A percentile compares a stretch with the other conserved stretches of the same genome.
These are phyloP conservation scores for Globisporangium megalacanthum DNA, from an alignment of 352 stramenopile species.

Conservation along the genomic window DNA sequence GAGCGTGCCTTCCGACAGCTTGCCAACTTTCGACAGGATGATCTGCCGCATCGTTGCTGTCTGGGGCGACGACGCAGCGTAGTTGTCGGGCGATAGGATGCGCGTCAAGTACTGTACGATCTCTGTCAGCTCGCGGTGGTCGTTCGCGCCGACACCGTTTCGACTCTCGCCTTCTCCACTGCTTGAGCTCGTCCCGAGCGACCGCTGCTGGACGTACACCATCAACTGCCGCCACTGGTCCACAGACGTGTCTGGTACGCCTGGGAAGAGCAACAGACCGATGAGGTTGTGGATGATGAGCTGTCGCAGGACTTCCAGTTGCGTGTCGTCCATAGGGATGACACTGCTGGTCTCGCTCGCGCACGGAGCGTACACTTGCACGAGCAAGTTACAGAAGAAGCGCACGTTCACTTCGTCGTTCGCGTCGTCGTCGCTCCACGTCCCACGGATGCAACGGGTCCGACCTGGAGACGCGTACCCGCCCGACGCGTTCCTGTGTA, in stretches of 20 bases:
- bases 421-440: neutral
- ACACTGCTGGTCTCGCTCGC: constrained; percentile 17
- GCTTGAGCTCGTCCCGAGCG: constrained; percentile 16
- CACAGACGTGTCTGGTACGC: constrained; percentile 17
- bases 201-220: constrained; percentile 52
- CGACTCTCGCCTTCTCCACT: neutral
- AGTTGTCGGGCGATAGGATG: constrained; percentile 28
- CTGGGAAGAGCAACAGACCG: constrained; percentile 53
- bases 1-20: constrained; percentile 61
- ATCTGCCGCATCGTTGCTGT: constrained; percentile 15
- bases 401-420: constrained; percentile 39
- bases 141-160: constrained; percentile 11
- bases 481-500: neutral
- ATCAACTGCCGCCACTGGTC: constrained; percentile 68
- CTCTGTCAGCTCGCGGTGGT: constrained; percentile 46
- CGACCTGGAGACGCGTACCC: neutral
- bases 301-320: constrained; percentile 33
- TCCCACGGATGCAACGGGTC: constrained; percentile 5
- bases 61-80: neutral
- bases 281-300: constrained; percentile 71
- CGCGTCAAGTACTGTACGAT: constrained; percentile 58
- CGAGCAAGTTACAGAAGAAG: constrained; percentile 77
- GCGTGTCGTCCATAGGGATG: constrained; percentile 24
- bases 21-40: constrained; percentile 32
- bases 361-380: constrained; percentile 50